phyloP scores from a whole-genome alignment of 202 grass and related monocot genomes.

The Schoenoplectus triqueter region DNA sequence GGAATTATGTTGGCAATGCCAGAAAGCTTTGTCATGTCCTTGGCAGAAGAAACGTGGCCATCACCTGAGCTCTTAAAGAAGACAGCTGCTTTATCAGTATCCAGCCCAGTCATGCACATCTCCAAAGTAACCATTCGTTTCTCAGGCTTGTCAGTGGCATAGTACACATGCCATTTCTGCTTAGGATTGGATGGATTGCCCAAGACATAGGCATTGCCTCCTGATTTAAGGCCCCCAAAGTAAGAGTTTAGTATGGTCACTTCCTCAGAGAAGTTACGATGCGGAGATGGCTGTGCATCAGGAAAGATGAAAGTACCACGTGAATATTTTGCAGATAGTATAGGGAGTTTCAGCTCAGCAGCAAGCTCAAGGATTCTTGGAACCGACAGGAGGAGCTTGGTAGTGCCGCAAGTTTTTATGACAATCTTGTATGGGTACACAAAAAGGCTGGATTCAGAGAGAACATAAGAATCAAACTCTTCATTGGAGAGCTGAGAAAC shows the following conservation, averaged over 20 bases:
- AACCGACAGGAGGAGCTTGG: slow-evolving; percentile 80
- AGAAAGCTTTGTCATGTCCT: slow-evolving; percentile 88
- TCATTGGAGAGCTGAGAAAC: slow-evolving; percentile 82
- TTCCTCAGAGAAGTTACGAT: slow-evolving; percentile 83
- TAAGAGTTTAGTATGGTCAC: slow-evolving; percentile 65
- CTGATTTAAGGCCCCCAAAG: slow-evolving; percentile 70
- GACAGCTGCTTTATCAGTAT: slow-evolving; percentile 63
- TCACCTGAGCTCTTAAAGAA: slow-evolving; percentile 79
- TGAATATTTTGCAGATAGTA: slow-evolving; percentile 81
- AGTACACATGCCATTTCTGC: slow-evolving; percentile 86
- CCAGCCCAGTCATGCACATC: slow-evolving; percentile 97
- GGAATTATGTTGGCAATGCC: slow-evolving; percentile 85
- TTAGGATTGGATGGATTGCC: slow-evolving; percentile 62
- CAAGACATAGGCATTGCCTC: slow-evolving; percentile 83
- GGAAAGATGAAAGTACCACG: slow-evolving; percentile 91
- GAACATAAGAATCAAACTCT: slow-evolving; percentile 82
- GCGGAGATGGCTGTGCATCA: slow-evolving; percentile 79
- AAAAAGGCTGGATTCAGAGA: slow-evolving; percentile 93
- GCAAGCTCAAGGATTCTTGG: slow-evolving; percentile 84
- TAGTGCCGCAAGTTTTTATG: slow-evolving; percentile 93
- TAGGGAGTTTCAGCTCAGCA: slow-evolving; percentile 55
- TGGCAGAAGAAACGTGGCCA: slow-evolving; percentile 54
- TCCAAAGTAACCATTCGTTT: slow-evolving; percentile 70
- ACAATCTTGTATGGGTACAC: slow-evolving; percentile 83
- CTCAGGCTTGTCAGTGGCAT: slow-evolving; percentile 73